phyloP scores from a whole-genome alignment of 257 asterid genomes.

The Striga asiatica region DNA sequence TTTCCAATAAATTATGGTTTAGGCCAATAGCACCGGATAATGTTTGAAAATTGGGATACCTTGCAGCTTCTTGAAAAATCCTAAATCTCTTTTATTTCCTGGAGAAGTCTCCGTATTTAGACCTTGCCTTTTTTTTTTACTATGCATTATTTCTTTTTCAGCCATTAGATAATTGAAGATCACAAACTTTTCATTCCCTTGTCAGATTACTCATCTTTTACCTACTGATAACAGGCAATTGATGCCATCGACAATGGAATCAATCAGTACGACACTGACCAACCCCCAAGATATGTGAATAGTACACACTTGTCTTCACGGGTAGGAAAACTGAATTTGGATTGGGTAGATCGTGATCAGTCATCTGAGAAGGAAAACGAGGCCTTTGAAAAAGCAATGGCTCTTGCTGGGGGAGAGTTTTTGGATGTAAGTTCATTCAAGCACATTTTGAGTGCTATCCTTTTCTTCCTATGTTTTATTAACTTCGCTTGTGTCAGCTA shows the following conservation, averaged over 20 bases:
- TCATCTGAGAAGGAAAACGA: slow-evolving; percentile 78
- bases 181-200: not conserved
- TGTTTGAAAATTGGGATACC: not conserved
- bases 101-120: not conserved
- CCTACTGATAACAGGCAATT: slow-evolving; percentile 47
- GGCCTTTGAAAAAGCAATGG: slow-evolving; percentile 74
- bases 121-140: not conserved
- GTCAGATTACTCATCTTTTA: not conserved
- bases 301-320: slow-evolving; percentile 77
- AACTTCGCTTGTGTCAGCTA: not conserved
- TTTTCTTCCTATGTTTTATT: not conserved
- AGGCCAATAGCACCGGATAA: not conserved
- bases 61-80: not conserved
- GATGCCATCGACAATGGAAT: slow-evolving; percentile 89
- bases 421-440: slow-evolving; percentile 48
- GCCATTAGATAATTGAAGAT: not conserved
- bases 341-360: slow-evolving; percentile 79
- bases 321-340: slow-evolving; percentile 72
- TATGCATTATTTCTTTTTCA: not conserved
- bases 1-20: not conserved
- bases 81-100: too few species aligned
- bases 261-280: slow-evolving; percentile 78
- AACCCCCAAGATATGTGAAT: slow-evolving; percentile 73
- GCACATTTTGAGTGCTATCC: not conserved
- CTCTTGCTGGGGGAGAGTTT: slow-evolving; percentile 74